A percentile compares a stretch with the other conserved stretches of the same genome.
Conservation (phyloP, 495 filamentous ascomycete genomes). For the Penicillium manginii region DNA sequence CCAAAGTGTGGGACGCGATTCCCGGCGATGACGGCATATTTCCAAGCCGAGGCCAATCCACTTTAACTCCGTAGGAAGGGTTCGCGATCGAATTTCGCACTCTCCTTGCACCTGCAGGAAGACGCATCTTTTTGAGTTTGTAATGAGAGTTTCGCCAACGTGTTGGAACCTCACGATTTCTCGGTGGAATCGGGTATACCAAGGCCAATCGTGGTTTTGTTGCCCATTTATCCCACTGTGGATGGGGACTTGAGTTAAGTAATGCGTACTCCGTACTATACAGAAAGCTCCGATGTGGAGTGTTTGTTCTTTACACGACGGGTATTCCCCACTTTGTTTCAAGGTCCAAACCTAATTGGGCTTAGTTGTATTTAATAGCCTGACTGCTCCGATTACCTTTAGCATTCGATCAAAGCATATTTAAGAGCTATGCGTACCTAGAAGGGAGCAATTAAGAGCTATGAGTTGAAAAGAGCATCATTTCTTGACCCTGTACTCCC, state of each 20-base stretch:
- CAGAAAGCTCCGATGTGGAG: conserved; percentile 24
- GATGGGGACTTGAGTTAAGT: not conserved
- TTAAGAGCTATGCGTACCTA: conserved; percentile 7
- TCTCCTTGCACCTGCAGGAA: conserved; percentile 20
- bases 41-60: conserved; percentile 22
- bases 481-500: too few species aligned
- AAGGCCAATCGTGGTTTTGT: not conserved
- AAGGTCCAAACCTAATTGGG: conserved; percentile 20
- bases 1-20: conserved; percentile 28
- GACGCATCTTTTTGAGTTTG: not conserved
- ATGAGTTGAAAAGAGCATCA: not conserved
- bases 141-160: not conserved
- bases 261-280: not conserved
- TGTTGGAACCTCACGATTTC: not conserved
- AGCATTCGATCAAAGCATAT: conserved; percentile 7
- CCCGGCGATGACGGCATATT: conserved; percentile 32
- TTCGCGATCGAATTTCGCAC: conserved; percentile 1
- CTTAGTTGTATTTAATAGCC: conserved; percentile 27
- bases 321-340: conserved; percentile 32
- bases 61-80: conserved; percentile 9
- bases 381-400: conserved; percentile 23
- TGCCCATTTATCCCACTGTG: too few species aligned
- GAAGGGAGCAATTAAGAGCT: conserved; percentile 1
- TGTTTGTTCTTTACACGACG: conserved; percentile 26
- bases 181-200: not conserved